Conservation (phyloP, 768 basidiomycete genomes). For the Gyrodon lividus region DNA sequence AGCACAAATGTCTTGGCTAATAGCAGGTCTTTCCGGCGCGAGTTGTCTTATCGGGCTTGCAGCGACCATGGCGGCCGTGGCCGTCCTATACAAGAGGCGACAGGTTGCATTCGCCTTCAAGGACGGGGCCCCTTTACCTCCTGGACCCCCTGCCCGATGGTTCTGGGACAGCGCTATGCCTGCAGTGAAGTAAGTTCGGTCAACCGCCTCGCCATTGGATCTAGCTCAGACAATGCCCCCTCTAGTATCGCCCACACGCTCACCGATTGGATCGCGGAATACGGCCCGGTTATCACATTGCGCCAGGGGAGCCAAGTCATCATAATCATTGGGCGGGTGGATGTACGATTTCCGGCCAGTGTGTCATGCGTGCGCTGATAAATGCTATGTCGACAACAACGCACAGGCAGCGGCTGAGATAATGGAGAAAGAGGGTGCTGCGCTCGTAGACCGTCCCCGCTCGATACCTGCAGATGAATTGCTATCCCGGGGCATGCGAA, state of each 20-base stretch:
- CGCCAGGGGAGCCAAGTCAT: constrained; percentile 40
- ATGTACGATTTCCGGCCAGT: constrained; percentile 10
- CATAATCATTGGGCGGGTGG: constrained; percentile 20
- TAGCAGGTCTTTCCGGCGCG: neutral
- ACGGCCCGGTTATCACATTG: constrained; percentile 56
- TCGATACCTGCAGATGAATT: constrained; percentile 54
- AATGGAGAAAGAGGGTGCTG: constrained; percentile 57
- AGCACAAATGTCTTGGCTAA: too few relatives aligned
- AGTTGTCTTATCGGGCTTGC: constrained; percentile 5
- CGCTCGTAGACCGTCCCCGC: constrained; percentile 48
- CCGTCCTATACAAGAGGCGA: constrained; percentile 4
- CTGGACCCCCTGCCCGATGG: constrained; percentile 26
- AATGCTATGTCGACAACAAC: neutral
- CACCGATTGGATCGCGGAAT: constrained; percentile 52
- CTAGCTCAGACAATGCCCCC: neutral
- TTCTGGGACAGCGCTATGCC: constrained; percentile 24
- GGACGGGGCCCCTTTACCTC: constrained; percentile 19
- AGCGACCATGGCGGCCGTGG: neutral
- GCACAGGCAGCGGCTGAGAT: constrained; percentile 54
- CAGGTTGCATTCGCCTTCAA: neutral
- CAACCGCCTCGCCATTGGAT: neutral
- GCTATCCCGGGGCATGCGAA: constrained; percentile 49
- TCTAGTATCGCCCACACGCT: constrained; percentile 31
- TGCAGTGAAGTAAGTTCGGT: constrained; percentile 14
- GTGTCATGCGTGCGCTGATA: neutral